phyloP scores from a whole-genome alignment of 2,329 filamentous ascomycete genomes.

The Penicillium sp. region DNA sequence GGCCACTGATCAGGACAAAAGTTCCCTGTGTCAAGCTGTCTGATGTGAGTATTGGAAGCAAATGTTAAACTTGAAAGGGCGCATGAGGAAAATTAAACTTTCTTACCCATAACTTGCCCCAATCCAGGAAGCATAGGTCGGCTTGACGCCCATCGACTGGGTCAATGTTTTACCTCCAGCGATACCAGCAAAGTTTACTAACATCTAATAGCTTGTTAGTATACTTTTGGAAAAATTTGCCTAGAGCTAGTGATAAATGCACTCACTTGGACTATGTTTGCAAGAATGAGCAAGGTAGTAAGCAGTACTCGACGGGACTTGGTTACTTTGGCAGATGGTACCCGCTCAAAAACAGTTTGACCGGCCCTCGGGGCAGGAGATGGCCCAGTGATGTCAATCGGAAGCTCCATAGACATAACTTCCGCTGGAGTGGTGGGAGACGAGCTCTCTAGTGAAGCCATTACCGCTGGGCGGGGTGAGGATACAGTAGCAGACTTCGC shows the following conservation, averaged over 20 bases:
- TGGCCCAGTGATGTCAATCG: neutral
- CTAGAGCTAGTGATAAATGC: neutral
- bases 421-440: neutral
- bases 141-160: neutral
- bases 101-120: constrained; percentile 5
- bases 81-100: neutral
- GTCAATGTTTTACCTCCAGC: neutral
- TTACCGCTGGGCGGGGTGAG: neutral
- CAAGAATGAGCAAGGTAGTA: constrained; percentile 5
- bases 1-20: neutral
- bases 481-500: neutral
- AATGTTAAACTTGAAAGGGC: neutral
- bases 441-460: neutral
- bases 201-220: neutral
- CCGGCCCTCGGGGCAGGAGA: constrained; percentile 1
- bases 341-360: constrained; percentile 1
- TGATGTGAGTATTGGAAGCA: neutral
- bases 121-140: neutral
- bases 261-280: neutral
- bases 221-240: too few relatives aligned
- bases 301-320: neutral
- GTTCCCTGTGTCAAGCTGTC: neutral
- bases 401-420: neutral
- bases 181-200: neutral
- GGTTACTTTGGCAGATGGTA: constrained; percentile 1